Evolutionary conservation across 2,329 filamentous ascomycete genomes (phyloP), one percentile per base, ranked within the genome.

Genomic region (Xylaria sp.): DNA sequence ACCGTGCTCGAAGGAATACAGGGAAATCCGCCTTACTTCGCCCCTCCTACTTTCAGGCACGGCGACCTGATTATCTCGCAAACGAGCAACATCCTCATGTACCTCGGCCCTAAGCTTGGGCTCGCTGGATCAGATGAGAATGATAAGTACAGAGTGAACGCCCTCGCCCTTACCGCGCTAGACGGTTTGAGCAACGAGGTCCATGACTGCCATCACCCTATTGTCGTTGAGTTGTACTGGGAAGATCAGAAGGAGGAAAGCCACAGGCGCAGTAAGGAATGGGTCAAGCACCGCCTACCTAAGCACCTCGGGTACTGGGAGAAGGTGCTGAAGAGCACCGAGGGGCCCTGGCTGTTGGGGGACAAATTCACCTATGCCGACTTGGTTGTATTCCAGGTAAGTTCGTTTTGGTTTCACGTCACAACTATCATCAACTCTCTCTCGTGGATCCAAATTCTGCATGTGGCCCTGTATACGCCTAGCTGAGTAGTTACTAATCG

Each of bases 181-280:
- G 92, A 94, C 74, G 86, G 86, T 0, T 78, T 94, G 54, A 87
- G 87, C 73, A 89, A 90, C 72, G 92, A 94, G 79, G 79, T 88
- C 0, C 92, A 94, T 76, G 90, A 94, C 73, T 89, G 87, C 23
- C 92, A 94, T 77, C 92, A 94, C 75, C 92, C 92, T 0, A 81
- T 92, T 63, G 83, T 86, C 3, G 76, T 81, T 0, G 77, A 76
- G 3, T 76, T 85, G 4, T 90, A 89, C 77, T 94, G 93, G 72
- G 90, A 93, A 75, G 90, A 93, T n/a, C 92, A 94, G 80, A 92
- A 90, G 77, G 81, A 83, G 1, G 92, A 92, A 77, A 84, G 89
- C 20, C 80, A 88, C 74, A 83, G 82, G 69, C 86, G 85, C 68
- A 84, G 88, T 2, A 81, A 81, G 49, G 83, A 88, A 64, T 92